A percentile compares a stretch with the other conserved stretches of the same genome.
These are phyloP conservation scores for Fusarium papillatum DNA, from an alignment of 2,329 filamentous ascomycete species.

Conservation along the genomic window DNA sequence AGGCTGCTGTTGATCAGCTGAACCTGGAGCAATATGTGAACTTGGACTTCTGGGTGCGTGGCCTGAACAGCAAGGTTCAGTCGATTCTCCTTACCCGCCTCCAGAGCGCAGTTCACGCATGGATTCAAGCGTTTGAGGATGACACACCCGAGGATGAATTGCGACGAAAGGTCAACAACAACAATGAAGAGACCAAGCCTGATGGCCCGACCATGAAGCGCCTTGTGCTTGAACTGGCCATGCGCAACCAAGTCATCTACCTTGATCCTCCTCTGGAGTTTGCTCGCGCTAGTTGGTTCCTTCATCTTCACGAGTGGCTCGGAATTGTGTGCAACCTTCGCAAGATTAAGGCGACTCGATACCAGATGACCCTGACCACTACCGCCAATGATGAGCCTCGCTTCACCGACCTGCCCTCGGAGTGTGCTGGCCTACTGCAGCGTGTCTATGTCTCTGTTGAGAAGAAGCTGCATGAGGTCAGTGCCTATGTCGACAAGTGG, in stretches of 20 bases:
- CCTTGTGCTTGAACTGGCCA: slow-evolving; percentile 92
- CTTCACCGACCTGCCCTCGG: slow-evolving; percentile 87
- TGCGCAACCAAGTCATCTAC: slow-evolving; percentile 98
- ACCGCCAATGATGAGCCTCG: slow-evolving; percentile 74
- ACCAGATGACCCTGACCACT: slow-evolving; percentile 88
- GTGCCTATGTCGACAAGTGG: slow-evolving; percentile 96
- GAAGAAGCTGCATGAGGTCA: slow-evolving; percentile 83
- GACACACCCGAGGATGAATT: slow-evolving; percentile 66
- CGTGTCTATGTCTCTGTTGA: slow-evolving; percentile 89
- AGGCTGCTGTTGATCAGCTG: slow-evolving; percentile 94
- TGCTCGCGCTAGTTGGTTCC: slow-evolving; percentile 93
- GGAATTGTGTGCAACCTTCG: slow-evolving; percentile 92
- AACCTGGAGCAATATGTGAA: slow-evolving; percentile 98
- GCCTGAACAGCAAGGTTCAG: slow-evolving; percentile 90
- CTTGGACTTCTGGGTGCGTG: slow-evolving; percentile 88
- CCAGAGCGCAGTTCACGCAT: slow-evolving; percentile 85
- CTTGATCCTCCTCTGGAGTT: slow-evolving; percentile 94
- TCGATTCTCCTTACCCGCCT: slow-evolving; percentile 84
- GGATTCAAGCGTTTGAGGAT: slow-evolving; percentile 88
- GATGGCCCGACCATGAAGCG: slow-evolving; percentile 77
- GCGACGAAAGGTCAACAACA: slow-evolving; percentile 62
- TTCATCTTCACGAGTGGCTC: slow-evolving; percentile 93
- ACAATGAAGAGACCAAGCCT: slow-evolving; percentile 60
- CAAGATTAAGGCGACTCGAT: slow-evolving; percentile 94
- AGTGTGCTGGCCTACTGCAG: slow-evolving; percentile 84